Evolutionary conservation across 106 monocot species (phyloP).

Genomic region (Xerophyta viscosa): DNA sequence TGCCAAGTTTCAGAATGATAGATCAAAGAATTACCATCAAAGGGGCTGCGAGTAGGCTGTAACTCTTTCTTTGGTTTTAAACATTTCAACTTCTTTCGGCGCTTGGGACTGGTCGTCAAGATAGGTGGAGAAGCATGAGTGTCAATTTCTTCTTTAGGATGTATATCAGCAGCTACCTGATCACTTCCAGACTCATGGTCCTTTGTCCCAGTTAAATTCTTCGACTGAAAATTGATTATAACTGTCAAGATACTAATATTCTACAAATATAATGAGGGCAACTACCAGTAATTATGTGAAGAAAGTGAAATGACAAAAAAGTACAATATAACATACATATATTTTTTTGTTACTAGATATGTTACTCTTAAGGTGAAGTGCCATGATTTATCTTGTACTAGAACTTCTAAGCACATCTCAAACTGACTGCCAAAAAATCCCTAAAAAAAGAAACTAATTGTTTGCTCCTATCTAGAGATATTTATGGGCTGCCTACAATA

Average conservation of each 20-base stretch:
- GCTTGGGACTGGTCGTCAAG: conserved; percentile 13
- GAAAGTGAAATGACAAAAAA: no score
- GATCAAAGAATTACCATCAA: conserved; percentile 34
- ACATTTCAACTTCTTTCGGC: conserved; percentile 35
- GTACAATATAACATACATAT: no score
- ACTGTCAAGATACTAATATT: neutral
- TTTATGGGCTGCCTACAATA: no score
- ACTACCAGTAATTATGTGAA: no score
- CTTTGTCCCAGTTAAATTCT: conserved; percentile 9
- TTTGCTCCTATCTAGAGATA: no score
- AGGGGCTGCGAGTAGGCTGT: conserved; percentile 17
- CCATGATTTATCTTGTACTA: no score
- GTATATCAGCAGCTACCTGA: conserved; percentile 7
- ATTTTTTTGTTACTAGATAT: no score
- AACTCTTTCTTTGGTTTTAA: conserved; percentile 26
- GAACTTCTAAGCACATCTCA: no score
- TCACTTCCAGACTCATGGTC: conserved; percentile 1
- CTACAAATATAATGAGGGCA: neutral
- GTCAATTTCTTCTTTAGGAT: conserved; percentile 15
- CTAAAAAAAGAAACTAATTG: no score
- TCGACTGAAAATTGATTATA: conserved; percentile 25
- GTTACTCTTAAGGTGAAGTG: no score
- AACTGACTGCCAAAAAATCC: no score
- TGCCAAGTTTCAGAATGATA: neutral
- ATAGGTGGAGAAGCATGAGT: conserved; percentile 16